Base-by-base conservation (phyloP, 2,329 filamentous ascomycete genomes). In the Microsporum ferrugineum region DNA sequence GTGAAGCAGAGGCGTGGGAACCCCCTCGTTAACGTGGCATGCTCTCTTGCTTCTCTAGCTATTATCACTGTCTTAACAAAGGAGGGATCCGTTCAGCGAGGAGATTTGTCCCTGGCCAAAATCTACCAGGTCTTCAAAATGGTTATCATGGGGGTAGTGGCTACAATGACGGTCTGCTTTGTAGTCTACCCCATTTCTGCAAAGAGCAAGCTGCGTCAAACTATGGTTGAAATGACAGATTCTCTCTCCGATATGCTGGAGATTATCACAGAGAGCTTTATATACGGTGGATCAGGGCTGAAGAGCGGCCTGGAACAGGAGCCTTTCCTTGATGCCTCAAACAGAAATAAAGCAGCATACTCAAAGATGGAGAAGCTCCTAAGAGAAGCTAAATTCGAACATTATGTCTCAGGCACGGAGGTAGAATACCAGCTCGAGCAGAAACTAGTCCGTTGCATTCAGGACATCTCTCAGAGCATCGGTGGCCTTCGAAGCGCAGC, bases 1-100 rank as follows among this genome's bases (percentile, higher is more conserved):
- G 83, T 87, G 60, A 95, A 95, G 74, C 88, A 92, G 70, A 85
- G 79, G 67, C 80, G 89, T 63, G 88, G 87, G 63, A 86, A 88
- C 67, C 88, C 89, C 5, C 76, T 94, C 60, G 89, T 94, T 65
- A 91, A 91, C 69, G 88, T 92, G 39, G 89, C 88, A 56, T 90
- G 88, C 66, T 96, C 91, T 36, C 79, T 96, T 65, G 85, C 91
- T 5, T 92, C 89, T 38, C 85, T 97, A 62, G 89, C 89, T 57
- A 88, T 94, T 65, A 95, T 96, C 70, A 91, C 88, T 1, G 84
- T 95, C 53, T 78, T 96, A 64, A 96, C 92, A 8, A 95, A 95
- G 74, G 92, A 96, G 73, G 91, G 90, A 58, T 85, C 90, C 1
- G 86, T 96, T 0, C 89, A 95, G 68, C 85, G 82, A 38, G 89